Percentiles rank a stretch among this genome's conserved stretches.
Conservation (phyloP, 352 stramenopile species). For the Phytophthora pisi region DNA sequence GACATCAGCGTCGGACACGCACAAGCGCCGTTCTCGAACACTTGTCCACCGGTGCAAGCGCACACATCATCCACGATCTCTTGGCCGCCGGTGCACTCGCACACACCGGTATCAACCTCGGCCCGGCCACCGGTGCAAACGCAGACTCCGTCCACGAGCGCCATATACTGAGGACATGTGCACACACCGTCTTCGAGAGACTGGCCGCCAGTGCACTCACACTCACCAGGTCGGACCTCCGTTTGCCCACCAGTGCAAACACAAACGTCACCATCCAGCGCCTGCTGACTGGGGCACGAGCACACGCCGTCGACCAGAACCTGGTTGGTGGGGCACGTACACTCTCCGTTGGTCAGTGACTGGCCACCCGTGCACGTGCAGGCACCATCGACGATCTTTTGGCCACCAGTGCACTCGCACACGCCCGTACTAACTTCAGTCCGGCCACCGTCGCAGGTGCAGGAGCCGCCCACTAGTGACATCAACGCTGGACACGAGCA, state of each 20-base stretch:
- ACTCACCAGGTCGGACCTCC: background rate
- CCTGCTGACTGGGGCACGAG: background rate
- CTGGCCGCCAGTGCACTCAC: background rate
- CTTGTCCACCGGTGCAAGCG: constrained; percentile 1
- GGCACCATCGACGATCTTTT: background rate
- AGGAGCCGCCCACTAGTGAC: background rate
- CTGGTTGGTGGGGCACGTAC: background rate
- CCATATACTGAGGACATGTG: background rate
- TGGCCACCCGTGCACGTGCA: constrained; percentile 2
- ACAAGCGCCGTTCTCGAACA: background rate
- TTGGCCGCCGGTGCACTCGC: background rate
- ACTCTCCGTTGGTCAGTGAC: background rate
- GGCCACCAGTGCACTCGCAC: background rate
- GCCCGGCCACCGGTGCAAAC: background rate
- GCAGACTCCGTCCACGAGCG: background rate
- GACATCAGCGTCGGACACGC: background rate
- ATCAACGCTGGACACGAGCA: background rate
- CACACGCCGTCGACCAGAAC: background rate
- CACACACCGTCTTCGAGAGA: background rate
- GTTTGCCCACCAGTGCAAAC: background rate
- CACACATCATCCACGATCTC: background rate
- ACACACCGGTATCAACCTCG: background rate
- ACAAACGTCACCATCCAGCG: background rate
- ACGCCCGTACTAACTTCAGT: background rate
- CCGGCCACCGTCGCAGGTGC: background rate